Percentiles rank a stretch among this genome's conserved stretches.
These are phyloP conservation scores for Ceratonia siliqua DNA, from an alignment of 306 rosid genomes.

Conservation along the genomic window DNA sequence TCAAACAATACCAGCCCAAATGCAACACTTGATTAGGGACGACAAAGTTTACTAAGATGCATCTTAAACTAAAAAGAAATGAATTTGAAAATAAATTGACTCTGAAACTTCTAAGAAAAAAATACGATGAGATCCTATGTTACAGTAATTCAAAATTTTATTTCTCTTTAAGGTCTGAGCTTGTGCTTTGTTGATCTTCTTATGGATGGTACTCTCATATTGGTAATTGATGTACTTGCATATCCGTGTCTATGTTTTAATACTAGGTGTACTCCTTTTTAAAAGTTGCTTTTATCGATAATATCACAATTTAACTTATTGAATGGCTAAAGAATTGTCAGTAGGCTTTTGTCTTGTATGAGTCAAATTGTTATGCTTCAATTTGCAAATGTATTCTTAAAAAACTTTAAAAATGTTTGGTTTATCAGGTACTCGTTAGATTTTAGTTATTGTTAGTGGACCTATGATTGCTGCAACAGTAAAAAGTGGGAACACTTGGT, in stretches of 20 bases:
- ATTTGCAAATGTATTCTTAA: neutral
- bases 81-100: neutral
- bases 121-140: too few species aligned
- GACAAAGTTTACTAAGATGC: neutral
- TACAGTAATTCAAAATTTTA: too few species aligned
- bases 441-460: neutral
- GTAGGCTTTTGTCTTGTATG: neutral
- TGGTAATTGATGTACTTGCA: too few species aligned
- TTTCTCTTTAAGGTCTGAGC: neutral
- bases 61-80: neutral
- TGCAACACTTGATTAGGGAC: neutral
- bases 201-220: too few species aligned
- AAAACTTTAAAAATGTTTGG: neutral
- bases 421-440: neutral
- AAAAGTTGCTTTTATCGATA: neutral
- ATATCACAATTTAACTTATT: neutral
- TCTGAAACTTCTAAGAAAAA: neutral
- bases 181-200: neutral
- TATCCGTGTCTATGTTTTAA: too few species aligned
- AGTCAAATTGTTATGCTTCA: neutral
- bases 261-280: neutral
- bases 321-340: neutral
- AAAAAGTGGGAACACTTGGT: constrained; percentile 14
- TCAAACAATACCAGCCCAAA: neutral
- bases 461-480: neutral